phyloP scores from a whole-genome alignment of 352 stramenopile genomes.

The Globisporangium irregulare region DNA sequence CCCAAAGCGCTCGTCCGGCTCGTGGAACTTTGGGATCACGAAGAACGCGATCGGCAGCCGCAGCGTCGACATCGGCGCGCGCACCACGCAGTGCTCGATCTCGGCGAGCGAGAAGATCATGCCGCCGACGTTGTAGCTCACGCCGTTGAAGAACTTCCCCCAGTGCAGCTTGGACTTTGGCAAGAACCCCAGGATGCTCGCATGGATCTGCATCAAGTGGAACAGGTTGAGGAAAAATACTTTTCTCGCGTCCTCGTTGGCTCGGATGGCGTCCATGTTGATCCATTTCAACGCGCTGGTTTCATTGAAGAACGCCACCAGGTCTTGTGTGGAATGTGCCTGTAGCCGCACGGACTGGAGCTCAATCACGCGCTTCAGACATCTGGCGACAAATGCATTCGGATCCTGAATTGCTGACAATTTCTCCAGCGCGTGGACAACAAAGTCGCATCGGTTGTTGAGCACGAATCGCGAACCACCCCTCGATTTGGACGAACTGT shows the following conservation, averaged over 20 bases:
- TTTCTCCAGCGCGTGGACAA: slow-evolving; percentile 3
- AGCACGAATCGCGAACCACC: slow-evolving; percentile 34
- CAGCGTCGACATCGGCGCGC: slow-evolving; percentile 35
- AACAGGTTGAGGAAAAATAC: slow-evolving; percentile 63
- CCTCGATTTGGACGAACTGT: slow-evolving; percentile 17
- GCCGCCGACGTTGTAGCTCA: slow-evolving; percentile 45
- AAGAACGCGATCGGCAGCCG: slow-evolving; percentile 40
- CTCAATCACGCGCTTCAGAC: slow-evolving; percentile 17
- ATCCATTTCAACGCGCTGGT: slow-evolving; percentile 32
- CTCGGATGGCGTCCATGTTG: slow-evolving; percentile 19
- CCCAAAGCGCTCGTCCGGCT: slow-evolving; percentile 23
- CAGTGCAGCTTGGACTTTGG: slow-evolving; percentile 48
- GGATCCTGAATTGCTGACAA: slow-evolving; percentile 6
- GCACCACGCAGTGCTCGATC: slow-evolving; percentile 53
- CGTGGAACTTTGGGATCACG: slow-evolving; percentile 38
- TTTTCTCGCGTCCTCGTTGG: slow-evolving; percentile 25
- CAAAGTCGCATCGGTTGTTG: slow-evolving; percentile 42
- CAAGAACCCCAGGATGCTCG: slow-evolving; percentile 38
- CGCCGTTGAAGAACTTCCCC: slow-evolving; percentile 59
- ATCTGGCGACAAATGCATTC: slow-evolving; percentile 20
- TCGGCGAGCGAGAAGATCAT: slow-evolving; percentile 48
- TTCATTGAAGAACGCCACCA: slow-evolving; percentile 37
- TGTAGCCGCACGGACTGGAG: slow-evolving; percentile 22
- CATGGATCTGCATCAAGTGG: slow-evolving; percentile 47
- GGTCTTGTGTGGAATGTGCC: slow-evolving; percentile 27